Conservation (phyloP, 768 basidiomycete species). For the Stropharia rugosoannulata region DNA sequence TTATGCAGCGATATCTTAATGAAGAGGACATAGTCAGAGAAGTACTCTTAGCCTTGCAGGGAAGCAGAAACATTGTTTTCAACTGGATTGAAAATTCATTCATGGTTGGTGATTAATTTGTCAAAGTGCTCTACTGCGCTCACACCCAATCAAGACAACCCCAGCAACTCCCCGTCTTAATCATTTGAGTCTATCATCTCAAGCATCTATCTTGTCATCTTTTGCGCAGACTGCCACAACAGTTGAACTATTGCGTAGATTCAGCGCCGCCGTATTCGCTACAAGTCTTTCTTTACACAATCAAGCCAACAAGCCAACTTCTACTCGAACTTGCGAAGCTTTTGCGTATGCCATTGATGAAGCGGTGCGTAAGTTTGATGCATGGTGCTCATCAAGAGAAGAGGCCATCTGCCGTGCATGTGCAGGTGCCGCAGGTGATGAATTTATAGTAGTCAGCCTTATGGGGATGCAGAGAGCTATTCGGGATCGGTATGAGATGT, state of each 20-base stretch:
- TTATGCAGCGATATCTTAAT: constrained; percentile 58
- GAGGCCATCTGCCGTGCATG: constrained; percentile 63
- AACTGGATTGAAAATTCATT: constrained; percentile 32
- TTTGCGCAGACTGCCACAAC: constrained; percentile 62
- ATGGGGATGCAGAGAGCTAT: constrained; percentile 62
- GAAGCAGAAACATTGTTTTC: constrained; percentile 61
- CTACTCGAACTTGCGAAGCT: constrained; percentile 72
- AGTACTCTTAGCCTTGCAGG: constrained; percentile 74
- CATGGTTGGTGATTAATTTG: constrained; percentile 21
- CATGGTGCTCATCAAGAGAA: constrained; percentile 72
- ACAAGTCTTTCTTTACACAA: constrained; percentile 23
- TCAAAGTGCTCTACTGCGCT: not conserved
- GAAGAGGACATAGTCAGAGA: constrained; percentile 81
- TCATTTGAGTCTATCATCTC: constrained; percentile 67
- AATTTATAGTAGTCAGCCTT: constrained; percentile 59
- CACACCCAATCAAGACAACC: constrained; percentile 35
- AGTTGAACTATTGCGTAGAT: constrained; percentile 61
- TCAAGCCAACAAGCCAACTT: constrained; percentile 13
- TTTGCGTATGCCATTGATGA: constrained; percentile 73
- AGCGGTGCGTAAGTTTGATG: constrained; percentile 57
- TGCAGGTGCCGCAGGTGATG: constrained; percentile 39
- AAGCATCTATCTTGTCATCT: constrained; percentile 59
- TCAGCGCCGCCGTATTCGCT: constrained; percentile 49
- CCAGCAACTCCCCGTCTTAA: constrained; percentile 56
- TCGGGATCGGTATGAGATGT: constrained; percentile 52